Percentiles rank a stretch among this genome's conserved stretches.
Conservation (phyloP, 129 eudicot species). For the Lonicera japonica region DNA sequence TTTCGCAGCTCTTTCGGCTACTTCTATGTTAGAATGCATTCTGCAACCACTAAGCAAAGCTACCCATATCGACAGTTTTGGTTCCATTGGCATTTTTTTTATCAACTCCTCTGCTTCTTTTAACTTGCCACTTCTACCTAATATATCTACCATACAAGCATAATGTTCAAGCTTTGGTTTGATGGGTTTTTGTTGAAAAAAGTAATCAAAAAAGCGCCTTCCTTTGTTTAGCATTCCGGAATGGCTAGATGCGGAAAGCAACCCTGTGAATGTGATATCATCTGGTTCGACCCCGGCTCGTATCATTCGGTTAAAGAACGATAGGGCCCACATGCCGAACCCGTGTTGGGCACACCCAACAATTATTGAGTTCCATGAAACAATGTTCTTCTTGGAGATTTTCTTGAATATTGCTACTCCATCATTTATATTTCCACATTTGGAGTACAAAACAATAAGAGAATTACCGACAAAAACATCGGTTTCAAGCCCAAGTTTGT, state of each 20-base stretch:
- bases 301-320: constrained; percentile 52
- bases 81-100: constrained; percentile 55
- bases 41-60: constrained; percentile 72
- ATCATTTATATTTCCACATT: constrained; percentile 52
- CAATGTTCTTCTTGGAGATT: constrained; percentile 46
- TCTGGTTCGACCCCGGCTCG: constrained; percentile 45
- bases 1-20: constrained; percentile 62
- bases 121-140: constrained; percentile 59
- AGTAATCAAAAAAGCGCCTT: constrained; percentile 33
- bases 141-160: constrained; percentile 80
- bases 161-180: constrained; percentile 66
- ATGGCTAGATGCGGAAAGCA: constrained; percentile 70
- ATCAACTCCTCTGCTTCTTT: constrained; percentile 69
- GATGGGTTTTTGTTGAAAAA: constrained; percentile 12
- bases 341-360: constrained; percentile 96
- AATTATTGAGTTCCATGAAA: constrained; percentile 78
- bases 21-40: constrained; percentile 45
- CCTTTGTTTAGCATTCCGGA: constrained; percentile 71
- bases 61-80: constrained; percentile 54
- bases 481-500: constrained; percentile 50
- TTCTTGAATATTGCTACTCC: constrained; percentile 42
- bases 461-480: constrained; percentile 78
- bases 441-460: constrained; percentile 53
- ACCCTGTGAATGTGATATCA: constrained; percentile 68
- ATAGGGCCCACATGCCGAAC: constrained; percentile 51